A percentile compares a stretch with the other conserved stretches of the same genome.
Evolutionary conservation across 306 rosid species (phyloP).

Genomic region (Cucurbita pepo): DNA sequence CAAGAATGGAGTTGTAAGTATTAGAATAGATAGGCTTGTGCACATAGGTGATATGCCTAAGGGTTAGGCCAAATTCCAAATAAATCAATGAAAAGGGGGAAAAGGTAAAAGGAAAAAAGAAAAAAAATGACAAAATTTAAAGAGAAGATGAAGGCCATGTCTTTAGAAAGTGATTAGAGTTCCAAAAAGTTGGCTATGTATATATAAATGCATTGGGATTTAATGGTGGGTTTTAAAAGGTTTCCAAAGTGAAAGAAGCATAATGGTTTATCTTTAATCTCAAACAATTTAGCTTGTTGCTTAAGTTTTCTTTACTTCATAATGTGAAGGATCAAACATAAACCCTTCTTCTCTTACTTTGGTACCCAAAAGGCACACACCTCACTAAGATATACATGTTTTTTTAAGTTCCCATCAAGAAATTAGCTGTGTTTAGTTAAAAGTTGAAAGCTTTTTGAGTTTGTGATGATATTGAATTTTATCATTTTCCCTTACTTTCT

Average conservation of each 20-base stretch:
- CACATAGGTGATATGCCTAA: too few species aligned
- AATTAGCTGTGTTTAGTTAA: neutral
- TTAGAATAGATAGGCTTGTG: neutral
- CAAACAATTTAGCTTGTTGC: too few species aligned
- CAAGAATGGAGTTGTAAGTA: neutral
- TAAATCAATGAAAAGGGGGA: neutral
- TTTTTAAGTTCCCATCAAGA: neutral
- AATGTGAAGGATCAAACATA: too few species aligned
- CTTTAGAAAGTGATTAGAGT: constrained; percentile 42
- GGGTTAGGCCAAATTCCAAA: neutral
- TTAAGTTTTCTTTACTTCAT: too few species aligned
- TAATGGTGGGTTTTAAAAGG: constrained; percentile 32
- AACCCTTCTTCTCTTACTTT: too few species aligned
- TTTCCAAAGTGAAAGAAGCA: constrained; percentile 33
- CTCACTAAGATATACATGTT: too few species aligned
- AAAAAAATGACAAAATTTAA: constrained; percentile 6
- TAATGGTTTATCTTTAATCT: constrained; percentile 11
- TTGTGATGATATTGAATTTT: neutral
- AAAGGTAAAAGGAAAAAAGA: constrained; percentile 2
- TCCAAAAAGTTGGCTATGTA: constrained; percentile 34
- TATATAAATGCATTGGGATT: constrained; percentile 5
- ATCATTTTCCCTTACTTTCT: neutral
- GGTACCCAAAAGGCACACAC: neutral
- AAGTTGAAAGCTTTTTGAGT: neutral
- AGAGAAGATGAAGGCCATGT: constrained; percentile 9